Evolutionary conservation across 2,329 filamentous ascomycete genomes (phyloP), one percentile per base, ranked within the genome.

Genomic region (Pseudocercospora crystallina): DNA sequence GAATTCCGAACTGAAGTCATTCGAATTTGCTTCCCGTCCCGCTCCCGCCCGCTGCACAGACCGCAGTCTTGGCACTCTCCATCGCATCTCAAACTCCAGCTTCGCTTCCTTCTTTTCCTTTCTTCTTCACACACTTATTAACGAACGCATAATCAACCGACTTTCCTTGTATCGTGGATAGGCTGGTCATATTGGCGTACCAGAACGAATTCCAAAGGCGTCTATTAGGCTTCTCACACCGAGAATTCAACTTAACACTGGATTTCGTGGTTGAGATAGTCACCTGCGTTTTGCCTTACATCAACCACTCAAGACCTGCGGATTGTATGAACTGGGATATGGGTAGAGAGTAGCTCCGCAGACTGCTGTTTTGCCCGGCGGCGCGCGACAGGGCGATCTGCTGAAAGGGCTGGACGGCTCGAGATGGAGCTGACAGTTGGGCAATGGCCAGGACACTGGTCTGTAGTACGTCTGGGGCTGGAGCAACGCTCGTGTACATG

Each of bases 121-220:
- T 56, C 44, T 47, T 56, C 49, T 54, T 38, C 40, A 60, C 57
- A 61, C 58, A 62, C 60, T 49, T 51, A 56, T 41, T 49, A 44
- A 43, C 38, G 57, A 59, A 62, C 61, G 61, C 54, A 60, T 63
- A 64, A 63, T 64, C 62, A 63, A 64, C 52, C 61, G 51, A 53
- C 48, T 40, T 45, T 55, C 51, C 58, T 50, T 26, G 20, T 26
- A 35, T 49, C 43, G 48, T 61, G 61, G 60, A 53, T 48, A 56
- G 51, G 55, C 36, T 52, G 61, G 53, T 64, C 62, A 64, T 63
- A 64, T 64, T 64, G 61, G 47, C 62, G 61, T 57, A 52, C 61
- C 38, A 63, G 58, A 64, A 29, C 31, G 51, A 61, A 43, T 30
- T 26, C 29, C 37, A 43, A 47, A 56, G 59, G 58, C 56, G 56